A percentile compares a stretch with the other conserved stretches of the same genome.
These are phyloP conservation scores for Vinca minor DNA, from an alignment of 257 asterid genomes.

Conservation along the genomic window DNA sequence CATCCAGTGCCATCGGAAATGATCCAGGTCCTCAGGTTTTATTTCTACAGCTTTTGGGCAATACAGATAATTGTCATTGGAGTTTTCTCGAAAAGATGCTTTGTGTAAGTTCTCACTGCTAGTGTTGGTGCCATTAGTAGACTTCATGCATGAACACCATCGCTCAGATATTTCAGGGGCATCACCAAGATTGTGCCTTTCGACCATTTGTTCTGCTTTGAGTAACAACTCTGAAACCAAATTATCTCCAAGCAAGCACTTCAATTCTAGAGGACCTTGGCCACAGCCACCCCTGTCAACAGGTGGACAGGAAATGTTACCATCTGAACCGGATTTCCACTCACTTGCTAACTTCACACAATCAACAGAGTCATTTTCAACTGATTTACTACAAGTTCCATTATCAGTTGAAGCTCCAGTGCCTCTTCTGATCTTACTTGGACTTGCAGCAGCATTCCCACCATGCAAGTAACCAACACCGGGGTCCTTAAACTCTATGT, in stretches of 20 bases:
- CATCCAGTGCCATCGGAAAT: slow-evolving; percentile 71
- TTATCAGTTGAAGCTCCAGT: background rate
- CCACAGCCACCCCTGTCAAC: slow-evolving; percentile 40
- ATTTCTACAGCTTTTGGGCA: slow-evolving; percentile 59
- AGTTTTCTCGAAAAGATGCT: slow-evolving; percentile 53
- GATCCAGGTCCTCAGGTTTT: slow-evolving; percentile 42
- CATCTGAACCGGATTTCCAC: slow-evolving; percentile 35
- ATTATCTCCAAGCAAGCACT: slow-evolving; percentile 19
- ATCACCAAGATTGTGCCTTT: slow-evolving; percentile 13
- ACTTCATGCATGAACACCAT: slow-evolving; percentile 31
- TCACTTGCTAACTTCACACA: slow-evolving; percentile 16
- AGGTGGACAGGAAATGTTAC: slow-evolving; percentile 45
- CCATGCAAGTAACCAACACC: slow-evolving; percentile 50
- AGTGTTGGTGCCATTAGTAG: slow-evolving; percentile 5
- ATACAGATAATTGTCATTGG: slow-evolving; percentile 55
- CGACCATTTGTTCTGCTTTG: slow-evolving; percentile 31
- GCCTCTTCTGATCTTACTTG: slow-evolving; percentile 3
- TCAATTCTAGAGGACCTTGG: slow-evolving; percentile 30
- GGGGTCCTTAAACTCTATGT: slow-evolving; percentile 18
- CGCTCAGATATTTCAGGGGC: slow-evolving; percentile 14
- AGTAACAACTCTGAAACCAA: slow-evolving; percentile 31
- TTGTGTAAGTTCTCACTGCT: slow-evolving; percentile 22
- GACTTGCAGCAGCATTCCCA: background rate
- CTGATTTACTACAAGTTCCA: slow-evolving; percentile 11
- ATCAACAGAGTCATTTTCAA: slow-evolving; percentile 16